Conservation (phyloP, 257 asterid genomes). For the Ocimum tenuiflorum region DNA sequence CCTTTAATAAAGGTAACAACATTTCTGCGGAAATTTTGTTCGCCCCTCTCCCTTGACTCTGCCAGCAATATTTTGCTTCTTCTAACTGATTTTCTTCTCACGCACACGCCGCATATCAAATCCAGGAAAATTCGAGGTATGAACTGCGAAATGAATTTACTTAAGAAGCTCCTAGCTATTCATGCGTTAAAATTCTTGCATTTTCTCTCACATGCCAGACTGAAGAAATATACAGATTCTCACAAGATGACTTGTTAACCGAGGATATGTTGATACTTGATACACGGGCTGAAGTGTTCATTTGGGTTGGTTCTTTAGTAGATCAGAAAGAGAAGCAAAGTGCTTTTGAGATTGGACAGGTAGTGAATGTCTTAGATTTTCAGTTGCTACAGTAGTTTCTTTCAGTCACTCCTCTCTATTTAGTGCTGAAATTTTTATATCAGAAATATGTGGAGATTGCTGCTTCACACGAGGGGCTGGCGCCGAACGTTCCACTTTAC, state of each 20-base stretch:
- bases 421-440: slow-evolving; percentile 22
- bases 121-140: slow-evolving; percentile 91
- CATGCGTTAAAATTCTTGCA: slow-evolving; percentile 1
- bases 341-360: slow-evolving; percentile 83
- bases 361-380: slow-evolving; percentile 24
- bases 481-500: slow-evolving; percentile 71
- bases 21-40: slow-evolving; percentile 9
- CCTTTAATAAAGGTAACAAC: slow-evolving; percentile 56
- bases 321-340: slow-evolving; percentile 72
- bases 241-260: slow-evolving; percentile 90
- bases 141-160: neutral
- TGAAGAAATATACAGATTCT: slow-evolving; percentile 83
- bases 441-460: slow-evolving; percentile 90
- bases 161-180: neutral
- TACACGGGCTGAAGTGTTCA: slow-evolving; percentile 76
- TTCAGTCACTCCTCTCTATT: slow-evolving; percentile 8
- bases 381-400: neutral
- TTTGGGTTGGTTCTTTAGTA: slow-evolving; percentile 87
- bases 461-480: slow-evolving; percentile 69
- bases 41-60: neutral
- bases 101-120: slow-evolving; percentile 25
- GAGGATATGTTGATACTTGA: slow-evolving; percentile 87
- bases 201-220: slow-evolving; percentile 33
- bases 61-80: slow-evolving; percentile 1
- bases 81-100: slow-evolving; percentile 30